These are phyloP conservation scores for Fusarium aywerte DNA, from an alignment of 2,329 filamentous ascomycete species.

Conservation along the genomic window DNA sequence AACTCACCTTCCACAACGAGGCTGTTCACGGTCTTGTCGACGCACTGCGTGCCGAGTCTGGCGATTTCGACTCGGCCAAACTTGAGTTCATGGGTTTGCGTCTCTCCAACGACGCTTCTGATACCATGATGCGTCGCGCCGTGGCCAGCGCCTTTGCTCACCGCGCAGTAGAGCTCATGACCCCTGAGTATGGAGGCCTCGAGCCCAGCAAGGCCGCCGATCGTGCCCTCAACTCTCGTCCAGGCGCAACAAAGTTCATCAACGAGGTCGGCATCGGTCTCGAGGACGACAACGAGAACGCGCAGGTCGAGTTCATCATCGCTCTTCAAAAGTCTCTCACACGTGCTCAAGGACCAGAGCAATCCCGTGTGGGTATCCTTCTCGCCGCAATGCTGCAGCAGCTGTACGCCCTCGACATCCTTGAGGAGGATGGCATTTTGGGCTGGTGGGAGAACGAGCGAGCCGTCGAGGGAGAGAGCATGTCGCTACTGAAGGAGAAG, in stretches of 20 bases:
- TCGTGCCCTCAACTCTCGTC: constrained; percentile 65
- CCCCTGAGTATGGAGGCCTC: constrained; percentile 61
- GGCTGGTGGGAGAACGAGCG: constrained; percentile 86
- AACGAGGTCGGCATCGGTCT: constrained; percentile 69
- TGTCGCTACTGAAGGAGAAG: constrained; percentile 77
- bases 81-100: constrained; percentile 94
- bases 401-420: constrained; percentile 82
- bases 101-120: constrained; percentile 89
- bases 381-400: constrained; percentile 84
- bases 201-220: constrained; percentile 74
- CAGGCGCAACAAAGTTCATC: constrained; percentile 66
- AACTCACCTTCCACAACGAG: constrained; percentile 79
- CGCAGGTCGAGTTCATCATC: constrained; percentile 87
- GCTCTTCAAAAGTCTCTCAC: constrained; percentile 83
- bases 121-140: constrained; percentile 86
- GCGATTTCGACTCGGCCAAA: constrained; percentile 83
- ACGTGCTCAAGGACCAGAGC: constrained; percentile 68
- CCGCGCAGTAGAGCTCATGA: constrained; percentile 76
- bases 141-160: constrained; percentile 88
- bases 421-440: constrained; percentile 89
- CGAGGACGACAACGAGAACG: constrained; percentile 65
- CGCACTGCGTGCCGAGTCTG: constrained; percentile 77
- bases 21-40: constrained; percentile 89
- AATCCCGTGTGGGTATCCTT: constrained; percentile 65
- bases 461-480: constrained; percentile 72